Base-by-base conservation (phyloP, 2,329 filamentous ascomycete species). In the Neopestalotiopsis sp. region DNA sequence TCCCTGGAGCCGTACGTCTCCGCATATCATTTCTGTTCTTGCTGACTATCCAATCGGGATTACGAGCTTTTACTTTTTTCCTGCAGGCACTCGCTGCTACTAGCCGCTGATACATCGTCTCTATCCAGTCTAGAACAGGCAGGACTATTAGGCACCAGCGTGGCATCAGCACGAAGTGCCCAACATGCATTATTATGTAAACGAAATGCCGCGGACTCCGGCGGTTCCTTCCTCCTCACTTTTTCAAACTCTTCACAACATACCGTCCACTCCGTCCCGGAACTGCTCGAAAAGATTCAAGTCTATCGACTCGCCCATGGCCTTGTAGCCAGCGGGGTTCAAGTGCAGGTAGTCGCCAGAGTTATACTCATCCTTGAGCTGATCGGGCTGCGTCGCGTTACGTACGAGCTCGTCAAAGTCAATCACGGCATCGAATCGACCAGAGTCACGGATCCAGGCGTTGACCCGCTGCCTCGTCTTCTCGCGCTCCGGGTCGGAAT, bases 281-380 rank as follows among this genome's bases (percentile, higher is more conserved):
- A 80, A 81, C 72, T 68, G 72, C 28, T 79, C 76, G 73, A 91
- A 88, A 38, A 90, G 61, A 2, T 76, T 75, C 66, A 90, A 70
- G 4, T 88, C 87, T 63, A 91, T 87, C 62, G 80, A 77, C 56
- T 85, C 81, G 3, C 88, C 89, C 78, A 91, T 80, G 5, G 82
- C 82, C 74, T 83, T 79, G 74, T 90, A 91, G 1, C 88, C 89
- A 3, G 72, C 76, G 1, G 84, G 82, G 73, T 85, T 89, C 2
- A 87, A 81, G 79, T 92, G 90, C 72, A 92, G 75, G 74, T 88
- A 87, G 76, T 91, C 89, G 0, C 89, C 89, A 2, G 81, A 84
- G 71, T 91, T 83, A 72, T 83, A 90, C 69, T 73, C 71, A 5
- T 34, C 66, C 34, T 77, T 76, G 74, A 90, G 73, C 74, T 80